A percentile compares a stretch with the other conserved stretches of the same genome.
These are phyloP conservation scores for Tubosaeta sp. DNA, from an alignment of 768 basidiomycete species.

Conservation along the genomic window DNA sequence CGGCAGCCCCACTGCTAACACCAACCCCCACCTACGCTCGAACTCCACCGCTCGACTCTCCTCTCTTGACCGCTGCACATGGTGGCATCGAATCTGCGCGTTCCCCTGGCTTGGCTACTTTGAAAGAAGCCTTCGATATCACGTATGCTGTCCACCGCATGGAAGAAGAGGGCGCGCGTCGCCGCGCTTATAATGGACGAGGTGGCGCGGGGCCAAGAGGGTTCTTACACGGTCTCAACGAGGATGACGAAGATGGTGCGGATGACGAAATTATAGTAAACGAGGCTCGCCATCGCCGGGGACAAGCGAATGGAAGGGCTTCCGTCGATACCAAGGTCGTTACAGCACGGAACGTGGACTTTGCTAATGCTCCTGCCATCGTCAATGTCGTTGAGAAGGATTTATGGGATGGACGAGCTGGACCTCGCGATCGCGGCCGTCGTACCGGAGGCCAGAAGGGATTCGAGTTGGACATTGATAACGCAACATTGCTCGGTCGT, in stretches of 20 bases:
- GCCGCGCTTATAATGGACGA: constrained; percentile 75
- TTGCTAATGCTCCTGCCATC: constrained; percentile 2
- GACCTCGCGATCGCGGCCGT: constrained; percentile 57
- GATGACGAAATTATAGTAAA: constrained; percentile 47
- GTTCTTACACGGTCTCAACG: constrained; percentile 83
- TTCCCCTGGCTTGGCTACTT: constrained; percentile 86
- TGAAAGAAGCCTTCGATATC: constrained; percentile 98
- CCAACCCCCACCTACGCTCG: constrained; percentile 57
- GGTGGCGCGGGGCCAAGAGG: constrained; percentile 76
- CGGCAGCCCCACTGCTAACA: constrained; percentile 57
- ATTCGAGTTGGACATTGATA: constrained; percentile 86
- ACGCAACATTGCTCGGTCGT: constrained; percentile 80
- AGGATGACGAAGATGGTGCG: constrained; percentile 79
- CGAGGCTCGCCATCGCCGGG: constrained; percentile 40
- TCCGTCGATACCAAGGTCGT: constrained; percentile 7
- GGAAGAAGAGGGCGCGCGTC: constrained; percentile 95
- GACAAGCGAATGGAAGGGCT: constrained; percentile 26
- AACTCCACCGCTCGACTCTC: constrained; percentile 71
- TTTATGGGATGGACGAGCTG: constrained; percentile 62
- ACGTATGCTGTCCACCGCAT: constrained; percentile 99
- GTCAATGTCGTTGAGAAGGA: constrained; percentile 20
- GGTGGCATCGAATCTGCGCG: constrained; percentile 71
- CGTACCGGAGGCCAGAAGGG: constrained; percentile 26
- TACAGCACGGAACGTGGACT: constrained; percentile 8
- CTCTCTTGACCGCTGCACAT: constrained; percentile 76